Percentiles rank a stretch among this genome's conserved stretches.
phyloP scores from a whole-genome alignment of 2,329 filamentous ascomycete species.

The Teratosphaeria destructans region DNA sequence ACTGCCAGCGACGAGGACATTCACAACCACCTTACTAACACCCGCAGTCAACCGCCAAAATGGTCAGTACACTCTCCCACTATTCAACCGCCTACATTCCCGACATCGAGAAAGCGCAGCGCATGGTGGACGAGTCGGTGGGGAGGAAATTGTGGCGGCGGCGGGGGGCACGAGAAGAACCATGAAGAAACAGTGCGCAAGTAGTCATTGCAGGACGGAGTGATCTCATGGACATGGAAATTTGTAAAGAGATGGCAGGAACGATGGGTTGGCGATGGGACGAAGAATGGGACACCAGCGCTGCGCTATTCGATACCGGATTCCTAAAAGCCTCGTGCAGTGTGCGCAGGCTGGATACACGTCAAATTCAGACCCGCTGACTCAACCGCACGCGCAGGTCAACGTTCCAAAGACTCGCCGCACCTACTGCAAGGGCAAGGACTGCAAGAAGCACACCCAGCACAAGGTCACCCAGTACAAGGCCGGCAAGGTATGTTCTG shows the following conservation, averaged over 20 bases:
- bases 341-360: neutral
- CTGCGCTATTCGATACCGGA: constrained; percentile 70
- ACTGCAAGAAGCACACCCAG: constrained; percentile 68
- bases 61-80: neutral
- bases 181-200: neutral
- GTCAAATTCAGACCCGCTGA: neutral
- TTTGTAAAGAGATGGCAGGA: neutral
- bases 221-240: neutral
- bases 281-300: constrained; percentile 3
- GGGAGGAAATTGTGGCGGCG: neutral
- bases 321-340: constrained; percentile 38
- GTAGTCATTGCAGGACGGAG: neutral
- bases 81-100: neutral
- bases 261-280: neutral
- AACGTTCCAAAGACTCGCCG: constrained; percentile 97
- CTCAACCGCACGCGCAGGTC: constrained; percentile 48
- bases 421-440: constrained; percentile 96
- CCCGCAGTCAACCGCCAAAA: neutral
- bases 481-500: constrained; percentile 65
- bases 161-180: neutral
- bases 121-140: neutral
- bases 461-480: constrained; percentile 96
- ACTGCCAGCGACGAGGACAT: neutral
- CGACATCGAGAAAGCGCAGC: neutral
- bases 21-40: neutral